Base-by-base conservation (phyloP, 495 filamentous ascomycete species). In the Trichoderma orchidacearum region DNA sequence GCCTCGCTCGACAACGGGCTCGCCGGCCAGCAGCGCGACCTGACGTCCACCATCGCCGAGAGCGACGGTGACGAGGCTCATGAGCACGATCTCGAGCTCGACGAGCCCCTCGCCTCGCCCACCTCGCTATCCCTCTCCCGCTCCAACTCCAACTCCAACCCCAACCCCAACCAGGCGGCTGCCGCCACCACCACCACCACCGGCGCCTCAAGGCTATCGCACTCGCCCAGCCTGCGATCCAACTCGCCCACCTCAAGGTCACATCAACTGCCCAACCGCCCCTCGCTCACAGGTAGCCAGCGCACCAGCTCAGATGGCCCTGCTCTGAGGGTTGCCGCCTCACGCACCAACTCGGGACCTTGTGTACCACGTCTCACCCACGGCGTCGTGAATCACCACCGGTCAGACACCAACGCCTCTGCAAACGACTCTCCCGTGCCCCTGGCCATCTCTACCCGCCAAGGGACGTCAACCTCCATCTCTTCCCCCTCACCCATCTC, bases 41-140 rank as follows among this genome's bases (percentile, higher is more conserved):
- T 65, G 61, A 72, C 72, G 8, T 70, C 72, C 11, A 73, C 71
- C 13, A 75, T 78, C 30, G 73, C 72, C 28, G 78, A 81, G 58
- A 70, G 69, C 59, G 76, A 78, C 38, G 72, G 75, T 60, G 68
- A 74, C 52, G 68, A 68, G 58, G 58, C n/a, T n/a, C n/a, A 63
- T 1, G 70, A 75, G 41, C 60, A 73, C 0, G 59, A 71, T 15
- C 61, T 72, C 25, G 63, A 69, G 36, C 57, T 62, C 52, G 36
- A 63, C 17, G 67, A 64, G 34, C 56, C 62, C 9, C 59, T 72
- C 34, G 62, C 65, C 30, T 72, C 72, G 0, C 67, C 67, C 12
- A 63, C 62, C 18, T 60, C 62, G 7, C 60, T 71, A 32, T 59
- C 65, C 17, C 71, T 72, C 0, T 64, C 67, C 15, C 64, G 61